Conservation (phyloP, 1,284 basidiomycete genomes). For the Pyrrhoderma noxium region DNA sequence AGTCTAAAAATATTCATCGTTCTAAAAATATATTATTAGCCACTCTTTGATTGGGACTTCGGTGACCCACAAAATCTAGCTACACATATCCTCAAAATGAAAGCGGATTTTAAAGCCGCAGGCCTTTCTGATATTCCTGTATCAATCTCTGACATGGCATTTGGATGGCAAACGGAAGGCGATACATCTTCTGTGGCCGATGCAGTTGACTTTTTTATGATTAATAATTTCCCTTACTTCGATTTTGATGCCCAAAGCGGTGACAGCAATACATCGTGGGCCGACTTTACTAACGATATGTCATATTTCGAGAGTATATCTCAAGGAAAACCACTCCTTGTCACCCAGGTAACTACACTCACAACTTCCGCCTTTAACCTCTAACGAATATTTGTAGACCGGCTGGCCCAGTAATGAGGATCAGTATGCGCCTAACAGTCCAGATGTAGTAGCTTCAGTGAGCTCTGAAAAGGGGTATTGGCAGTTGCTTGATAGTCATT, state of each 20-base stretch:
- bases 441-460: conserved; percentile 14
- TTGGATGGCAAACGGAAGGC: conserved; percentile 15
- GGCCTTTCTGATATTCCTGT: conserved; percentile 17
- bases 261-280: conserved; percentile 14
- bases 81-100: conserved; percentile 14
- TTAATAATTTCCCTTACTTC: conserved; percentile 19
- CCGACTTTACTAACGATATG: conserved; percentile 14
- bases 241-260: conserved; percentile 14
- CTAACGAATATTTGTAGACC: conserved; percentile 10
- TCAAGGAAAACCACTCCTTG: conserved; percentile 16
- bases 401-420: conserved; percentile 18
- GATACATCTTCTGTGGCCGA: conserved; percentile 12
- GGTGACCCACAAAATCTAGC: conserved; percentile 16
- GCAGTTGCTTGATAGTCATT: conserved; percentile 17
- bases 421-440: conserved; percentile 16
- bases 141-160: conserved; percentile 17
- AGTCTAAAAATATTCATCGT: background rate
- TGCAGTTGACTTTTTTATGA: conserved; percentile 19
- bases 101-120: conserved; percentile 9
- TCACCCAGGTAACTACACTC: conserved; percentile 13
- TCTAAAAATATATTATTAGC: conserved; percentile 2
- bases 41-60: conserved; percentile 17
- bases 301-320: conserved; percentile 14
- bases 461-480: conserved; percentile 16
- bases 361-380: too few relatives aligned